Evolutionary conservation across 345 rosid genomes (phyloP).

Genomic region (Euphorbia pulcherrima): DNA sequence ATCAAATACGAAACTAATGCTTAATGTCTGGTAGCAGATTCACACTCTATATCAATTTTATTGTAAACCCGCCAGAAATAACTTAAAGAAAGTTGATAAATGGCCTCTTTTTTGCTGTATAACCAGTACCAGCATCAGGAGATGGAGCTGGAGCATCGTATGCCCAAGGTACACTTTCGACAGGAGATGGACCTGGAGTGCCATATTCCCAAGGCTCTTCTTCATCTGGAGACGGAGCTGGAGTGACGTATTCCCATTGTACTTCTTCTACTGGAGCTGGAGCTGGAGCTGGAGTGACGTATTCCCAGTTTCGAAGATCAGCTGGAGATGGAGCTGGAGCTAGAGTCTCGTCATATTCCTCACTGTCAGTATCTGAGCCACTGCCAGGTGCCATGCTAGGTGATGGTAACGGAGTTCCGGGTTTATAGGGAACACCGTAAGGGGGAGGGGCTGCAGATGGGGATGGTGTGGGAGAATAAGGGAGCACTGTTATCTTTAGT

Average conservation of each 20-base stretch:
- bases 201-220: not conserved
- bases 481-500: constrained; percentile 15
- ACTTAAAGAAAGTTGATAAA: not conserved
- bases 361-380: not conserved
- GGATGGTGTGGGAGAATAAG: not conserved
- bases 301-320: too few relatives aligned
- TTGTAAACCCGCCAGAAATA: not conserved
- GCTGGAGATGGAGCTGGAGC: not conserved
- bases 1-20: not conserved
- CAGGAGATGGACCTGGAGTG: not conserved
- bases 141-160: not conserved
- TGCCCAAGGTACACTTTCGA: not conserved
- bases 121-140: not conserved
- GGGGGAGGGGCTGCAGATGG: not conserved
- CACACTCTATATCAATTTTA: constrained; percentile 2
- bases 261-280: too few relatives aligned
- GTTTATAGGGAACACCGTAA: not conserved
- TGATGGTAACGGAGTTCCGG: not conserved
- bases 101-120: constrained; percentile 12
- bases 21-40: not conserved
- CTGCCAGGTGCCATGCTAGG: constrained; percentile 13
- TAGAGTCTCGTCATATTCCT: not conserved
- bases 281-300: too few relatives aligned
- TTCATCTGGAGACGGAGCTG: not conserved
- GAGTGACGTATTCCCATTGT: not conserved